Evolutionary conservation across 306 rosid species (phyloP), one percentile per base, ranked within the genome.

Genomic region (Carpinus viminea): DNA sequence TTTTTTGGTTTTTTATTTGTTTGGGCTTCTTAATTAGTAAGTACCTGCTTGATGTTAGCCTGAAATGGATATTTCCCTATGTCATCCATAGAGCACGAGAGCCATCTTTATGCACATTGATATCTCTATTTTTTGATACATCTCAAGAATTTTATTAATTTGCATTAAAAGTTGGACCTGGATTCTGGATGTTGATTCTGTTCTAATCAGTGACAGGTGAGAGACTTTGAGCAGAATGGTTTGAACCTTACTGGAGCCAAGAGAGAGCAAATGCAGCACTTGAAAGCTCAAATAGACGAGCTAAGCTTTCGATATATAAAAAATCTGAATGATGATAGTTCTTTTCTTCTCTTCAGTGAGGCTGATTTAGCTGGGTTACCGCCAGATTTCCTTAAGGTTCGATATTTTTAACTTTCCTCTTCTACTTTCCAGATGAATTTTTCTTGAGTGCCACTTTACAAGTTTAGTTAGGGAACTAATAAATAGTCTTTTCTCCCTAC

Each of bases 151-250:
- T 17, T 47, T 45, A 16, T 65, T 51, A 76, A 55, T 21, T 10
- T 28, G 66, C 51, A 51, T 61, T 13, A 4, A 16, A 54, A 50
- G 72, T 66, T 66, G 82, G 76, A 87, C 80, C 77, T 78, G 72
- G 86, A 82, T 86, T 80, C 77, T 78, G 72, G 86, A 82, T 86
- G 69, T 86, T 95, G 92, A 95, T 95, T 89, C 82, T 89, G 84
- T 85, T 86, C 84, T 68, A 78, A 90, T 86, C 97, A 93, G 97
- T 95, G 98, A 95, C 99, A 95, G 99, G 89, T 95, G 82, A 88
- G 93, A 86, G 98, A 95, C 86, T 91, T 90, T 81, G 98, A 95
- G 86, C 93, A 85, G 66, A 91, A 91, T 90, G 99, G 99, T 48
- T 83, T 95, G 88, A 91, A 91, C 87, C 96, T 95, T 78, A 91